Base-by-base conservation (phyloP, 78 protist species). In the Diacronema lutheri region DNA sequence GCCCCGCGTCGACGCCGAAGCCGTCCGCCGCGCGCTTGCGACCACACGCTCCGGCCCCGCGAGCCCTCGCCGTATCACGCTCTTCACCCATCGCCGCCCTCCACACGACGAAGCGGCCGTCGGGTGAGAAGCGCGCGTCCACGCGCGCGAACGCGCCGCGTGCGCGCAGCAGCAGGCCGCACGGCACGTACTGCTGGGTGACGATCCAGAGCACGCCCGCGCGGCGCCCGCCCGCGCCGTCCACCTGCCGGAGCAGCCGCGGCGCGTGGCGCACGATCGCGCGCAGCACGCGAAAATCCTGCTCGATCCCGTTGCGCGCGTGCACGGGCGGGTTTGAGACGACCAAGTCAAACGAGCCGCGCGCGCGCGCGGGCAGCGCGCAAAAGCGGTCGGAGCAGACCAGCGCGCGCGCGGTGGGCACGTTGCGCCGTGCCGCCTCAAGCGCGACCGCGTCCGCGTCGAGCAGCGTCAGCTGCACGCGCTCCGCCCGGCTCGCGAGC, bases 381-480 rank as follows among this genome's bases (percentile, higher is more conserved):
- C 50, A 44, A 7, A 44, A 44, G 50, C 50, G 16, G 50, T 44
- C 50, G 3, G 50, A 41, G 25, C 40, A 37, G 58, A 71, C 16
- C 58, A 40, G 1, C n/a, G 50, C 35, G 26, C 5, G 4, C 31
- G 79, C 58, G 31, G 1, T 4, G 11, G 58, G 79, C 79, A 71
- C 79, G 79, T 71, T 71, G 58, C 25, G 14, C 16, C 58, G 58
- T 58, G 79, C 79, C 13, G 79, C 79, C 37, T 0, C 57, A 37
- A 71, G 9, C 12, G 79, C 79, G 38, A 37, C 31, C 37, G 79
- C 79, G 58, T 71, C 79, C 55, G 79, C 79, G 58, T 71, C 79
- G 79, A 41, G 50, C 58, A 71, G 13, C 13, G 41, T 33, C 21
- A 71, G 58, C 50, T 44, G 16, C 16, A 44, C 50, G 7, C 16